These are phyloP conservation scores for Cinnamomum chago DNA, from an alignment of 164 flowering plant genomes.

Conservation along the genomic window DNA sequence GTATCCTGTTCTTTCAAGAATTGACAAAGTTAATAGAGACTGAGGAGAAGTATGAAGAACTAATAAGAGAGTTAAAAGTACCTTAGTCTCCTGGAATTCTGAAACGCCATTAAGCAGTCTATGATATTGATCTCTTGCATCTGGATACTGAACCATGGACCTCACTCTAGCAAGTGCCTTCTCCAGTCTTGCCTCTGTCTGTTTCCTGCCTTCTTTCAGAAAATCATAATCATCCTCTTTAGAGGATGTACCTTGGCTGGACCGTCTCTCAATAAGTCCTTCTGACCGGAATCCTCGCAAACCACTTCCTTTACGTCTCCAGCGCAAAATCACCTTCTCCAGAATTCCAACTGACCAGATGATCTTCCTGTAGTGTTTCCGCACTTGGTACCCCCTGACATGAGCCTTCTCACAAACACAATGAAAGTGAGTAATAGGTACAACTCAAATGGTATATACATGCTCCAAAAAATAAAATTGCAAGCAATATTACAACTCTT, in stretches of 20 bases:
- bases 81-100: slow-evolving; percentile 68
- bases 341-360: slow-evolving; percentile 93
- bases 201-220: slow-evolving; percentile 80
- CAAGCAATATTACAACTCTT: neutral
- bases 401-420: slow-evolving; percentile 55
- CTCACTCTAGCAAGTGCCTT: slow-evolving; percentile 91
- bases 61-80: slow-evolving; percentile 14
- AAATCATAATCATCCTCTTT: slow-evolving; percentile 91
- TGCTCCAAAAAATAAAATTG: neutral
- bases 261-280: slow-evolving; percentile 35
- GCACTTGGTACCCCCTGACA: slow-evolving; percentile 93
- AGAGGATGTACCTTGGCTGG: slow-evolving; percentile 23
- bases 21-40: no score
- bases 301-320: slow-evolving; percentile 95
- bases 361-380: slow-evolving; percentile 68
- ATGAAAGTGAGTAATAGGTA: neutral
- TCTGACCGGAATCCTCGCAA: slow-evolving; percentile 79
- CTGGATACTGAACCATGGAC: slow-evolving; percentile 96
- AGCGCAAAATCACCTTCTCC: slow-evolving; percentile 90
- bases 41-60: no score
- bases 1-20: no score
- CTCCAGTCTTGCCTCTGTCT: slow-evolving; percentile 71
- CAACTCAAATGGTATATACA: no score
- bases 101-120: slow-evolving; percentile 67
- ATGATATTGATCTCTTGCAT: slow-evolving; percentile 86